Evolutionary conservation across 2,329 filamentous ascomycete species (phyloP).

Genomic region (Cytospora paraplurivora): DNA sequence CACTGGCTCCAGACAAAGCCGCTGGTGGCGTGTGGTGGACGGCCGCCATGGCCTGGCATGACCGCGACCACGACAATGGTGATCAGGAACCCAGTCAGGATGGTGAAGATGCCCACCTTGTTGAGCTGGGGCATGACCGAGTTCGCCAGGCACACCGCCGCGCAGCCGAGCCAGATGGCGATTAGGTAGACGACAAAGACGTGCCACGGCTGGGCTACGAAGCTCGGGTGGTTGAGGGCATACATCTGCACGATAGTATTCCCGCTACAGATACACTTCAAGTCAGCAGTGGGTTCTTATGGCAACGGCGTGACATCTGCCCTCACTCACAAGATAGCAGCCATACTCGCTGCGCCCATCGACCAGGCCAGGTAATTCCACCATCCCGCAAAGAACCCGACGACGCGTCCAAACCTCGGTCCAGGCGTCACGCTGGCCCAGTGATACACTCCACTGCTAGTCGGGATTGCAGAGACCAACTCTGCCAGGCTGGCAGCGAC

Average conservation of each 20-base stretch:
- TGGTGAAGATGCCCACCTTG: constrained; percentile 52
- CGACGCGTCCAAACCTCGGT: constrained; percentile 49
- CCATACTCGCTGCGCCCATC: constrained; percentile 44
- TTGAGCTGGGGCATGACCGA: constrained; percentile 54
- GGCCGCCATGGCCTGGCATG: constrained; percentile 46
- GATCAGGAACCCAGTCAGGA: constrained; percentile 55
- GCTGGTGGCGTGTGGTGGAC: constrained; percentile 38
- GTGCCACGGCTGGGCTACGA: constrained; percentile 44
- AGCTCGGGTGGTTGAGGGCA: constrained; percentile 43
- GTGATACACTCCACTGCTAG: constrained; percentile 62
- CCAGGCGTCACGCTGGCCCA: constrained; percentile 63
- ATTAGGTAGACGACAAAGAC: constrained; percentile 47
- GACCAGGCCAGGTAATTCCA: constrained; percentile 49
- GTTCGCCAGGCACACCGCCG: constrained; percentile 55
- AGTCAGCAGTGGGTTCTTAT: not conserved
- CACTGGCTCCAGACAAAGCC: constrained; percentile 46
- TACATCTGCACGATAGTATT: constrained; percentile 49
- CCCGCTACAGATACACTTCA: constrained; percentile 24
- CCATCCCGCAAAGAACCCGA: constrained; percentile 50
- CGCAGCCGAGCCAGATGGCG: constrained; percentile 43
- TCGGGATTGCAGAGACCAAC: constrained; percentile 63
- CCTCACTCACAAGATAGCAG: constrained; percentile 38
- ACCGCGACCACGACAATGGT: constrained; percentile 57
- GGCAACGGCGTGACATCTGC: too few relatives aligned
- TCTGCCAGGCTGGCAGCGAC: constrained; percentile 62